Conservation (phyloP, 23 red algal species). For the Gracilaria domingensis region DNA sequence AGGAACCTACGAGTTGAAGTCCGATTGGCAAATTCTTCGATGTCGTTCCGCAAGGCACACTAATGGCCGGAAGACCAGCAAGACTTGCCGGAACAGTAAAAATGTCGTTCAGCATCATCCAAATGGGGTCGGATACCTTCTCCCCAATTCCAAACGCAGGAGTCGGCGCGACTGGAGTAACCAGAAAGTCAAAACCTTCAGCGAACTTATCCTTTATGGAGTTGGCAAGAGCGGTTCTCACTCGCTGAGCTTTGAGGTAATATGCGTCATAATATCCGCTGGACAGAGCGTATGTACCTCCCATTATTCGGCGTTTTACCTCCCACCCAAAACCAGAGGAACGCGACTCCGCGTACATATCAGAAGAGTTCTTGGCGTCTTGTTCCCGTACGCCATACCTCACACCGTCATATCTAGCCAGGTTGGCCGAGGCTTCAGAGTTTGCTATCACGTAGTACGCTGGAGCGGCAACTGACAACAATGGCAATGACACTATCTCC, state of each 20-base stretch:
- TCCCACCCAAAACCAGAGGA: conserved; percentile 77
- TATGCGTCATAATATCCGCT: conserved; percentile 96
- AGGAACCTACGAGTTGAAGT: conserved; percentile 85
- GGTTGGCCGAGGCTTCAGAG: conserved; percentile 93
- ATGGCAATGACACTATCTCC: conserved; percentile 62
- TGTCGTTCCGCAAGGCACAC: conserved; percentile 74
- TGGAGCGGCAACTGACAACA: conserved; percentile 47
- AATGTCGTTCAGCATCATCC: conserved; percentile 80
- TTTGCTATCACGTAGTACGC: conserved; percentile 93
- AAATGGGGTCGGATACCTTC: conserved; percentile 68
- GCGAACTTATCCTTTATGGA: conserved; percentile 61
- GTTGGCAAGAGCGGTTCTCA: conserved; percentile 57
- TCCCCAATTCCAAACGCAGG: conserved; percentile 84
- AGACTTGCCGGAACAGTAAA: conserved; percentile 90
- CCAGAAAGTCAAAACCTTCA: conserved; percentile 71
- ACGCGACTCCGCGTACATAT: conserved; percentile 75
- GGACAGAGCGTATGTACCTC: conserved; percentile 90
- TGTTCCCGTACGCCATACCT: conserved; percentile 81
- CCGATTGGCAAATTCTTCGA: conserved; percentile 74
- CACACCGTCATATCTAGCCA: conserved; percentile 96
- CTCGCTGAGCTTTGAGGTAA: conserved; percentile 84
- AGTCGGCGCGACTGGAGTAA: conserved; percentile 78
- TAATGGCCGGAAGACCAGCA: conserved; percentile 87
- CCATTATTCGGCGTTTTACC: conserved; percentile 88
- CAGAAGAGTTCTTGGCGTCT: conserved; percentile 53